These are phyloP conservation scores for Auriscalpium orientale DNA, from an alignment of 768 basidiomycete genomes.

Conservation along the genomic window DNA sequence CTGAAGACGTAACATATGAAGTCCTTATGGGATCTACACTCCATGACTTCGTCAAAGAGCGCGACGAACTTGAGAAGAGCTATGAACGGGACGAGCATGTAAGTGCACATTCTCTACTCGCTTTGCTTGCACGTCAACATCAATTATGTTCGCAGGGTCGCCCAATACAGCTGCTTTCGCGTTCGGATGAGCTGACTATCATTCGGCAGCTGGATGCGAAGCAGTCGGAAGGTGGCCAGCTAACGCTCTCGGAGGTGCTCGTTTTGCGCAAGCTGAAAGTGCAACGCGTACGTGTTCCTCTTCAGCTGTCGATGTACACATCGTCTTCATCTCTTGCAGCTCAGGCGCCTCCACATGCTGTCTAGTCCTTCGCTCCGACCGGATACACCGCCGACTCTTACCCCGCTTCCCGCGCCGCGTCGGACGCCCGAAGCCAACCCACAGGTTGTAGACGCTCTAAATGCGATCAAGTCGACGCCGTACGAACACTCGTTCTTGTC, in stretches of 20 bases:
- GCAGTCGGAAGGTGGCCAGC: background rate
- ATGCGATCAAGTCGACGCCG: constrained; percentile 51
- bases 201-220: constrained; percentile 3
- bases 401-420: constrained; percentile 27
- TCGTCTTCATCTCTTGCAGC: background rate
- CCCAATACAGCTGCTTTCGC: constrained; percentile 11
- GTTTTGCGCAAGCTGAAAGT: constrained; percentile 16
- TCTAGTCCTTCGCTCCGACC: constrained; percentile 7
- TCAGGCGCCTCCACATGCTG: constrained; percentile 18
- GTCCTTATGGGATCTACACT: background rate
- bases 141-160: constrained; percentile 2
- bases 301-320: too few species aligned
- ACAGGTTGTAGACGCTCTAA: constrained; percentile 42
- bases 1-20: constrained; percentile 8
- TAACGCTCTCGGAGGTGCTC: constrained; percentile 7
- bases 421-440: constrained; percentile 19
- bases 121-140: background rate
- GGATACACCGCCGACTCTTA: constrained; percentile 20
- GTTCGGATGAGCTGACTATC: constrained; percentile 2
- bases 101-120: background rate
- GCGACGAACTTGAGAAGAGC: constrained; percentile 6
- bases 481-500: constrained; percentile 62
- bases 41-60: background rate
- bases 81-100: constrained; percentile 9
- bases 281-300: constrained; percentile 5